Conservation (phyloP, 441 rosid genomes). For the Daphne laureola region DNA sequence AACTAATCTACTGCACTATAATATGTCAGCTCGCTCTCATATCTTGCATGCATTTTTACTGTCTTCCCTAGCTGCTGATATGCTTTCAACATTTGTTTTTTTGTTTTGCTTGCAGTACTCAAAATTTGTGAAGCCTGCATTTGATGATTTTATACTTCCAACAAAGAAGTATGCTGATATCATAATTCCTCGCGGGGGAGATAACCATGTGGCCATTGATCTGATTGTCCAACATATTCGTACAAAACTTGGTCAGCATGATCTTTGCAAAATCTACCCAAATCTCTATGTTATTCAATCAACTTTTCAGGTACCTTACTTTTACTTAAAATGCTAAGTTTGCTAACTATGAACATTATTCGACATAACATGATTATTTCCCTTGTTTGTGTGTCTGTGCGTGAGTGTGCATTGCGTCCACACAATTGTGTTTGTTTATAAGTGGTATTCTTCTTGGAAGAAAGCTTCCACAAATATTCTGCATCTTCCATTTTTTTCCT, state of each 20-base stretch:
- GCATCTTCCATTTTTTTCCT: too few relatives aligned
- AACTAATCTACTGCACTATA: background rate
- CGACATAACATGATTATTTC: background rate
- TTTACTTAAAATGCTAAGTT: slow-evolving; percentile 9
- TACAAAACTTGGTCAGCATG: slow-evolving; percentile 96
- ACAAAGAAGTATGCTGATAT: slow-evolving; percentile 96
- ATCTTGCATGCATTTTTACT: background rate
- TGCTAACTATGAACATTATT: slow-evolving; percentile 1
- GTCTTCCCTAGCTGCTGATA: slow-evolving; percentile 10
- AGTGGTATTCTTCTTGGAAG: too few relatives aligned
- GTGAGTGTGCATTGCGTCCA: too few relatives aligned
- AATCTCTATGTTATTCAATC: slow-evolving; percentile 89
- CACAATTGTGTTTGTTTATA: too few relatives aligned
- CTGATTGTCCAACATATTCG: slow-evolving; percentile 95
- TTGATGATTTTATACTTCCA: slow-evolving; percentile 96
- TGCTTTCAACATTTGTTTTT: background rate
- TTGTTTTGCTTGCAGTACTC: slow-evolving; percentile 69
- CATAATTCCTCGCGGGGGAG: slow-evolving; percentile 98
- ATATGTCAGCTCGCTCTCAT: too few relatives aligned
- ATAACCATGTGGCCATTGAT: slow-evolving; percentile 95
- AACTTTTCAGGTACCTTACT: slow-evolving; percentile 80
- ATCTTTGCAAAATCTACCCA: slow-evolving; percentile 94
- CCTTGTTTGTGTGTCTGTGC: too few relatives aligned
- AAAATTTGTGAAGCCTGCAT: slow-evolving; percentile 96
- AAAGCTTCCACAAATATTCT: too few relatives aligned